Base-by-base conservation (phyloP, 257 asterid genomes). In the Jacaranda mimosifolia region DNA sequence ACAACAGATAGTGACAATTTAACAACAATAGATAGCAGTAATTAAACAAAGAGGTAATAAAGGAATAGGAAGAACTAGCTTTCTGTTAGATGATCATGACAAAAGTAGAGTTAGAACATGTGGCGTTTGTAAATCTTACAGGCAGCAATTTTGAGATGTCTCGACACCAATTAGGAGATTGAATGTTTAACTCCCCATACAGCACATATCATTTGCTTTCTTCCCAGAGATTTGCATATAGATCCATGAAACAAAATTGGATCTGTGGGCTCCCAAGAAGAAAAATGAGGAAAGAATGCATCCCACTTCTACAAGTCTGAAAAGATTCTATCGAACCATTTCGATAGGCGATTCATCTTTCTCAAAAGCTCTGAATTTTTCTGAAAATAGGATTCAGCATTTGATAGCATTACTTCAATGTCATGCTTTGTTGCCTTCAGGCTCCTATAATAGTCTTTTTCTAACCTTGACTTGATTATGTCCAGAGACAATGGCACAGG, bases 401-500 rank as follows among this genome's bases (percentile, higher is more conserved):
- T 90, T 52, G 79, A 73, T 49, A 93, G 63, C 96, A 95, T 85
- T 73, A 90, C 94, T 65, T 36, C 75, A 32, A 88, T 67, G 80
- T 95, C 99, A 73, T 93, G 97, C 90, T 82, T 71, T 77, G 82
- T 5, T 62, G 97, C 92, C 77, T 83, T 74, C 81, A 82, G 73
- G 72, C 83, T 83, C 84, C 99, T 83, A 70, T 95, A 93, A 70
- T 95, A 95, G 83, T 86, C 77, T 66, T 81, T 85, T 69, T 85
- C 91, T 86, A 95, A 70, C 86, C 99, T 92, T 67, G 72, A 75
- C 83, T 75, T 81, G 86, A 95, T 91, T 76, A 85, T 81, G 57
- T 81, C 87, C 19, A 84, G 96, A 66, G 96, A 92, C 64, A 95
- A 74, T 49, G 99, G 99, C 81, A 91, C 98, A 6, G 97, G 88